Evolutionary conservation across 2,329 filamentous ascomycete species (phyloP).

Genomic region (Talaromyces sp.): DNA sequence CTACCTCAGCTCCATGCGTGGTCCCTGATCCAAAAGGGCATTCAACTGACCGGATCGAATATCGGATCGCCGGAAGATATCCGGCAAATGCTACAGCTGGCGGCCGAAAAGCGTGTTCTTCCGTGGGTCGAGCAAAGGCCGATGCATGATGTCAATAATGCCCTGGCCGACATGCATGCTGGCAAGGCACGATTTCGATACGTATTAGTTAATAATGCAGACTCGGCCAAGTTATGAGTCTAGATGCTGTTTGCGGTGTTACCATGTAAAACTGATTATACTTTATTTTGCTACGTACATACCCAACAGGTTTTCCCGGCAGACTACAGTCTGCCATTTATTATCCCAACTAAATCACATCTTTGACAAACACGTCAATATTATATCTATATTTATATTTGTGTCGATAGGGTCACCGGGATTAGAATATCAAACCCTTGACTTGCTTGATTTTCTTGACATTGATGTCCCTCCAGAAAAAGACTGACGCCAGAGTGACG

Average conservation of each 20-base stretch:
- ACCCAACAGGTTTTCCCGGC: neutral
- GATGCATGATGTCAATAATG: conserved; percentile 41
- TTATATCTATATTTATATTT: neutral
- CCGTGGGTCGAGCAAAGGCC: conserved; percentile 40
- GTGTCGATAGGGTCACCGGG: neutral
- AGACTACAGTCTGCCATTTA: neutral
- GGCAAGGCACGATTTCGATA: conserved; percentile 45
- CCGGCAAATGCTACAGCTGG: conserved; percentile 39
- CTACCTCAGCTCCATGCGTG: conserved; percentile 54
- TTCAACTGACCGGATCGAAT: conserved; percentile 48
- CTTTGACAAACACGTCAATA: neutral
- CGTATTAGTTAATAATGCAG: conserved; percentile 39
- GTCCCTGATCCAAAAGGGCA: conserved; percentile 54
- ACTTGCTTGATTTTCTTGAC: conserved; percentile 18
- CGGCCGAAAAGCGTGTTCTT: conserved; percentile 37
- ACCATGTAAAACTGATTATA: neutral
- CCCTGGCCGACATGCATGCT: conserved; percentile 41
- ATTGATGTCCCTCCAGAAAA: conserved; percentile 18
- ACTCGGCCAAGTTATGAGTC: conserved; percentile 23
- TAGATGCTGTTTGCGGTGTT: conserved; percentile 13
- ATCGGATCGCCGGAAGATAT: conserved; percentile 43
- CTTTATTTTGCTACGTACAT: neutral
- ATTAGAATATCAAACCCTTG: conserved; percentile 14
- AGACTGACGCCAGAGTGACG: conserved; percentile 12
- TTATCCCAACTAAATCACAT: neutral